phyloP scores from a whole-genome alignment of 1,139 yeast genomes.

The Yamadazyma dendronema region DNA sequence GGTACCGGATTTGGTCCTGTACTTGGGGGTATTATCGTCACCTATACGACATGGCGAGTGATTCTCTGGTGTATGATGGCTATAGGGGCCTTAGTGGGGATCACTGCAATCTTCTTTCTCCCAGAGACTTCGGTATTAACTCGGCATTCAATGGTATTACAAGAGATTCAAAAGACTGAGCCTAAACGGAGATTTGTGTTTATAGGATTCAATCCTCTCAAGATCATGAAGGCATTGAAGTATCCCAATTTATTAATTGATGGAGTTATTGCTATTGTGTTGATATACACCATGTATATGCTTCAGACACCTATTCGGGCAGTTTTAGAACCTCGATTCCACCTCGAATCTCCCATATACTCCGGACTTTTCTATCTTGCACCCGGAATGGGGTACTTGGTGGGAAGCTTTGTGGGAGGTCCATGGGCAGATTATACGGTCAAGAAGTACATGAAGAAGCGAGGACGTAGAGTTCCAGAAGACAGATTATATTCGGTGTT shows the following conservation, averaged over 20 bases:
- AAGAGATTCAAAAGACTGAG: conserved; percentile 16
- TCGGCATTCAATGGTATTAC: conserved; percentile 18
- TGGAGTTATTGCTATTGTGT: conserved; percentile 38
- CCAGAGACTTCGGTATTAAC: conserved; percentile 42
- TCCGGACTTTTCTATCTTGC: conserved; percentile 53
- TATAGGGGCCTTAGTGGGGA: conserved; percentile 28
- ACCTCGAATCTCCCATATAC: conserved; percentile 41
- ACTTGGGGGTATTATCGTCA: conserved; percentile 45
- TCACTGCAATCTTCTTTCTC: conserved; percentile 28
- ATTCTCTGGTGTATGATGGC: conserved; percentile 49
- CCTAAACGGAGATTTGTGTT: conserved; percentile 36
- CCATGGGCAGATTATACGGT: conserved; percentile 47
- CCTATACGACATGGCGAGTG: conserved; percentile 51
- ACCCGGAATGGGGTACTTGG: conserved; percentile 50
- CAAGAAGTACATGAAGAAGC: conserved; percentile 36
- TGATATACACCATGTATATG: conserved; percentile 49
- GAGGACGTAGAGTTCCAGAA: conserved; percentile 50
- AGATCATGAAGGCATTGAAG: conserved; percentile 36
- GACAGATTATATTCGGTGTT: conserved; percentile 45
- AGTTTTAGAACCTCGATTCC: conserved; percentile 53
- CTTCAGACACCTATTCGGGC: conserved; percentile 53
- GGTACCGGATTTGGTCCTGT: conserved; percentile 52
- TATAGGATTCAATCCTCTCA: conserved; percentile 43
- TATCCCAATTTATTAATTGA: conserved; percentile 44
- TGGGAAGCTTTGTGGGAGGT: conserved; percentile 52